phyloP scores from a whole-genome alignment of 257 asterid species.

The Salvia miltiorrhiza region DNA sequence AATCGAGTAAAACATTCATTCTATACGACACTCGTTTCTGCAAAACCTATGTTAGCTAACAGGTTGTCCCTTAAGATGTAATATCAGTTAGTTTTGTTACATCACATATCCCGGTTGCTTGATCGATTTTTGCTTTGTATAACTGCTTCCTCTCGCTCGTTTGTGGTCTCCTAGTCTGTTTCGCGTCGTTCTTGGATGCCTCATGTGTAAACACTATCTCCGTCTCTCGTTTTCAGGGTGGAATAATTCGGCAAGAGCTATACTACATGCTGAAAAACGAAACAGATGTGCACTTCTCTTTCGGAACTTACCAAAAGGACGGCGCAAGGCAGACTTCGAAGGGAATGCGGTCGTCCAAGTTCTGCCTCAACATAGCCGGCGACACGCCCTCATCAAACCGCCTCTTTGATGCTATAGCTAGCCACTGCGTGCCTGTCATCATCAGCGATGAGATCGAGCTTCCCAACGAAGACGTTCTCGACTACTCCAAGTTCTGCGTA shows the following conservation, averaged over 20 bases:
- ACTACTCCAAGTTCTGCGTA: conserved; percentile 50
- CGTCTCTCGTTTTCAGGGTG: conserved; percentile 44
- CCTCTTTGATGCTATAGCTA: conserved; percentile 59
- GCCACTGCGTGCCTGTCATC: conserved; percentile 60
- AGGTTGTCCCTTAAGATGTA: not conserved
- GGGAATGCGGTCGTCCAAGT: conserved; percentile 62
- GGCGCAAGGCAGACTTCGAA: conserved; percentile 40
- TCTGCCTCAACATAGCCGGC: conserved; percentile 73
- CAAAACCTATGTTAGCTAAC: not conserved
- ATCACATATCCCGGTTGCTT: not conserved
- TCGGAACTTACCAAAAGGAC: conserved; percentile 46
- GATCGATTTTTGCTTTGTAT: not conserved
- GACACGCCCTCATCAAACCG: conserved; percentile 73
- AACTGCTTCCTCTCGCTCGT: not conserved
- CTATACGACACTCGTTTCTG: not conserved
- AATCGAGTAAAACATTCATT: not conserved
- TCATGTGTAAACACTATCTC: not conserved
- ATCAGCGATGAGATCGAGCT: conserved; percentile 62
- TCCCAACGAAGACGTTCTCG: conserved; percentile 55
- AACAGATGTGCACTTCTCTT: conserved; percentile 57
- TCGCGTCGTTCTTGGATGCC: not conserved
- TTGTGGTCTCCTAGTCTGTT: not conserved
- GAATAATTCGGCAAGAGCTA: conserved; percentile 52
- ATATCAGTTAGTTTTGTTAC: not conserved
- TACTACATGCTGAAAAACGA: conserved; percentile 55